Evolutionary conservation across 257 asterid species (phyloP), one percentile per base, ranked within the genome.

Genomic region (Sherardia arvensis): DNA sequence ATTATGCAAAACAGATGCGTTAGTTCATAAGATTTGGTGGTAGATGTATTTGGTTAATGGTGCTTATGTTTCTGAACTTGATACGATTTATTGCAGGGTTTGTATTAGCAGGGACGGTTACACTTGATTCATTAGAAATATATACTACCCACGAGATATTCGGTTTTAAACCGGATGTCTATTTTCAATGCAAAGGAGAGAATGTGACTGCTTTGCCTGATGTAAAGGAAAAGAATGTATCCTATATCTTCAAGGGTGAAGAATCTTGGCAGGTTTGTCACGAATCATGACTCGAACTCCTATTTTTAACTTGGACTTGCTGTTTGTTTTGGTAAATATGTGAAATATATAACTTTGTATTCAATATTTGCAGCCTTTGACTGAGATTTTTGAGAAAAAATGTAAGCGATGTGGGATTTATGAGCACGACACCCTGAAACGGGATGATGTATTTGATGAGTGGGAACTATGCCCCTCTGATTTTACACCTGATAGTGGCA

Each of bases 211-310:
- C 48, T 57, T 58, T 90, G 64, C 97, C 97, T 30, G 97, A 90
- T 64, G 95, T 87, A 57, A 85, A 75, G 76, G 71, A 74, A 23
- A 87, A 83, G 62, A 77, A 72, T 69, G 83, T 76, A 0, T 7
- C 65, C 17, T 90, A 87, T 73, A 68, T 67, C 51, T 90, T 90
- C 81, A 87, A 78, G 64, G 95, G 95, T 14, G 83, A 81, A 79
- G 97, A 90, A 55, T 90, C 97, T 60, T 90, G 97, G 97, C 95
- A 90, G 97, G 97, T 90, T 71, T 48, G 62, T 66, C 38, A 9
- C 23, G 7, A 15, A 22, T 45, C 22, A 9, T 28, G 7, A 15
- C 25, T 45, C 22, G 27, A 28, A 49, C 53, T 48, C 66, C 23
- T n/a, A 5, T 36, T 22, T 45, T 54, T 27, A n/a, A 10, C 20